These are phyloP conservation scores for Tolypocladium guangdongense DNA, from an alignment of 2,329 filamentous ascomycete species.

Conservation along the genomic window DNA sequence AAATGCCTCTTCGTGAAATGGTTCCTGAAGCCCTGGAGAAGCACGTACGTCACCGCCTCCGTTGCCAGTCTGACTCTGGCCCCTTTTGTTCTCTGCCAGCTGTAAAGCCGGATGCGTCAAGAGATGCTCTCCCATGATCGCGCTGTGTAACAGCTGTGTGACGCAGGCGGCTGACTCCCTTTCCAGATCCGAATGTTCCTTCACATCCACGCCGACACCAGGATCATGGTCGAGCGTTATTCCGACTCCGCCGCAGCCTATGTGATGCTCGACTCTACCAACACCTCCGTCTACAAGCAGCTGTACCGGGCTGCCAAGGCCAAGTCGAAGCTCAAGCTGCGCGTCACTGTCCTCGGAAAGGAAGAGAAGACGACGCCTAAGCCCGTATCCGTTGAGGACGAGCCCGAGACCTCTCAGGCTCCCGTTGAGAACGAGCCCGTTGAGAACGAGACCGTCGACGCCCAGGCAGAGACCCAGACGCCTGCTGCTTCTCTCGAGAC, in stretches of 20 bases:
- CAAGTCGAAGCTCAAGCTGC: constrained; percentile 92
- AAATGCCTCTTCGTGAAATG: constrained; percentile 80
- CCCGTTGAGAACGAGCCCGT: constrained; percentile 3
- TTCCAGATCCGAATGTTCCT: constrained; percentile 24
- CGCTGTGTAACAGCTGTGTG: neutral
- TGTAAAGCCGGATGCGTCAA: neutral
- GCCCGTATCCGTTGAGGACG: constrained; percentile 41
- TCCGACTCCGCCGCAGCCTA: constrained; percentile 83
- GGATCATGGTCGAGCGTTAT: constrained; percentile 73
- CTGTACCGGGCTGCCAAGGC: constrained; percentile 94
- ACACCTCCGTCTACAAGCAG: constrained; percentile 85
- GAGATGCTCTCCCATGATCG: neutral
- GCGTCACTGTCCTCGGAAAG: constrained; percentile 42
- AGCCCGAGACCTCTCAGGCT: constrained; percentile 20
- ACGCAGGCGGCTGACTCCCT: neutral
- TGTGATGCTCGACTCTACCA: constrained; percentile 66
- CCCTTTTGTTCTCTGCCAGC: neutral
- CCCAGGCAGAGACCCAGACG: neutral
- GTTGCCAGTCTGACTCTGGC: constrained; percentile 14
- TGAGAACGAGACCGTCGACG: neutral
- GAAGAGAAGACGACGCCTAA: constrained; percentile 22
- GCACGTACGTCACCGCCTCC: constrained; percentile 52
- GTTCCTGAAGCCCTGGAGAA: constrained; percentile 61
- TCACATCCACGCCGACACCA: constrained; percentile 18
- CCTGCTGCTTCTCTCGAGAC: neutral